phyloP scores from a whole-genome alignment of 306 rosid species.

The Casuarina cunninghamiana region DNA sequence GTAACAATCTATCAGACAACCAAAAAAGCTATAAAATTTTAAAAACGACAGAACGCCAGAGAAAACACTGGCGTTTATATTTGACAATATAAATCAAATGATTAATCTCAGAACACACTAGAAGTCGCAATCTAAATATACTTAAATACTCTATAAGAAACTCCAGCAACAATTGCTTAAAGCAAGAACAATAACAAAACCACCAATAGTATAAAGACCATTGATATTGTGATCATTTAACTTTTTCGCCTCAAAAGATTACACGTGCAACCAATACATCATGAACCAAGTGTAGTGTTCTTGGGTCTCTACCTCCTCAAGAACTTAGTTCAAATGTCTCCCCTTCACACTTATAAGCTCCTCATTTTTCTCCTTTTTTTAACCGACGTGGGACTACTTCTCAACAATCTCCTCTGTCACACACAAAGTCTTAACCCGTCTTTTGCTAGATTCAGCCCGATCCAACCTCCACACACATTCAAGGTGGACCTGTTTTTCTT shows the following conservation, averaged over 20 bases:
- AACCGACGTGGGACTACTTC: no score
- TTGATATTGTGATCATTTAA: background rate
- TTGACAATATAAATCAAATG: background rate
- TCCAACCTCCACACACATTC: no score
- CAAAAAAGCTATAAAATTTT: background rate
- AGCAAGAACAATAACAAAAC: background rate
- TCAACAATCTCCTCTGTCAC: no score
- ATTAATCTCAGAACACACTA: background rate
- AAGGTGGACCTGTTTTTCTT: no score
- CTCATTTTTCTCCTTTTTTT: no score
- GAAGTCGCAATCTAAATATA: background rate
- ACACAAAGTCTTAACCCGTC: no score
- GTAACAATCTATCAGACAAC: background rate
- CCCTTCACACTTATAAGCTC: no score
- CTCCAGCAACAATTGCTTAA: background rate
- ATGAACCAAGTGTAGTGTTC: background rate
- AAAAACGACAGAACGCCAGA: background rate
- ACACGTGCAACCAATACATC: background rate
- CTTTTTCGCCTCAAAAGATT: no score
- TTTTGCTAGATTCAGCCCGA: no score
- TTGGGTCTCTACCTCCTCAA: no score
- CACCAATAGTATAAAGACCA: background rate
- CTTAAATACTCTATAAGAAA: background rate
- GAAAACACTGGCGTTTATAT: background rate
- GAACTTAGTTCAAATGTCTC: no score